phyloP scores from a whole-genome alignment of 1,284 basidiomycete species.

The Mycosarcoma maydis region DNA sequence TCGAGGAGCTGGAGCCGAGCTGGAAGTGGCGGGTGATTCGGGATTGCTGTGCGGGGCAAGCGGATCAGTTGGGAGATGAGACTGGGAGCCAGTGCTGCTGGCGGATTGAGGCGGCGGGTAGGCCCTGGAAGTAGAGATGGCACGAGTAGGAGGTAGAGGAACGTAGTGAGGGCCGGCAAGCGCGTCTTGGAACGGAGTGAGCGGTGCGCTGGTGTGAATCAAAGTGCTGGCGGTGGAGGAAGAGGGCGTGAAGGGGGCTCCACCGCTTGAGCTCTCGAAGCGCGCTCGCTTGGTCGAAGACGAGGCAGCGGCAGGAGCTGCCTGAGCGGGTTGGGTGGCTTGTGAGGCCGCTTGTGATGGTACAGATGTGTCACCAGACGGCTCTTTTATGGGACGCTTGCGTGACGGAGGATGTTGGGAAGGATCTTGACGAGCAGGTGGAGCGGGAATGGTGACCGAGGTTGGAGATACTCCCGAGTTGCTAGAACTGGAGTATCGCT shows the following conservation, averaged over 20 bases:
- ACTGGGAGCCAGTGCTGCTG: slow-evolving; percentile 13
- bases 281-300: slow-evolving; percentile 42
- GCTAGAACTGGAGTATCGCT: slow-evolving; percentile 40
- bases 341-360: slow-evolving; percentile 8
- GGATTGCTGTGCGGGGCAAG: slow-evolving; percentile 10
- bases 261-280: slow-evolving; percentile 35
- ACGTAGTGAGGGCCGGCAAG: slow-evolving; percentile 30
- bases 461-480: slow-evolving; percentile 29
- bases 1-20: slow-evolving; percentile 8
- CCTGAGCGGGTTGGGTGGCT: slow-evolving; percentile 5
- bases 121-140: slow-evolving; percentile 21
- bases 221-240: background rate
- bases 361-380: slow-evolving; percentile 1
- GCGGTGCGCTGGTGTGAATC: background rate
- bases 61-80: background rate
- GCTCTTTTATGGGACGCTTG: slow-evolving; percentile 35
- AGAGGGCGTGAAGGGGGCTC: slow-evolving; percentile 6
- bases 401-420: slow-evolving; percentile 30
- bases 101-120: slow-evolving; percentile 12
- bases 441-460: slow-evolving; percentile 40
- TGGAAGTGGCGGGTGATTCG: slow-evolving; percentile 16
- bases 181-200: slow-evolving; percentile 24
- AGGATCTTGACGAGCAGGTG: slow-evolving; percentile 14
- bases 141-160: slow-evolving; percentile 31
- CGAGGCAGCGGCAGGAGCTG: slow-evolving; percentile 31